These are phyloP conservation scores for Plicaturopsis crispa DNA, from an alignment of 768 basidiomycete species.

Conservation along the genomic window DNA sequence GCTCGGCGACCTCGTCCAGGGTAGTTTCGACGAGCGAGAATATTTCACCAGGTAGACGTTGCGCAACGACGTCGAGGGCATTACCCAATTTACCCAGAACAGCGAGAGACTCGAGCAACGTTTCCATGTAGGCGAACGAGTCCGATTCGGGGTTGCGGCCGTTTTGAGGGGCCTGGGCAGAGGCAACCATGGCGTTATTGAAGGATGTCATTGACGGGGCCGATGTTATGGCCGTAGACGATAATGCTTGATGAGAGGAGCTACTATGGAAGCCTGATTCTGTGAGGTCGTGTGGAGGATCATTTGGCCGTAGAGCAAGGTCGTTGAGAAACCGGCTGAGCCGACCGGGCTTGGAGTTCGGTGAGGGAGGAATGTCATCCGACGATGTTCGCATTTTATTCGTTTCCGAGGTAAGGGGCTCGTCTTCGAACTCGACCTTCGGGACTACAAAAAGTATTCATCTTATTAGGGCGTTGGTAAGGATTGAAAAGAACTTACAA, in stretches of 20 bases:
- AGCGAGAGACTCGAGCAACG: constrained; percentile 85
- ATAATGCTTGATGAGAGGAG: constrained; percentile 12
- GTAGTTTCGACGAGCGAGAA: constrained; percentile 81
- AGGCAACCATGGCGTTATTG: constrained; percentile 15
- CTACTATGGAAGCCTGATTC: constrained; percentile 24
- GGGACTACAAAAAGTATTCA: constrained; percentile 46
- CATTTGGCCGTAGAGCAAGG: constrained; percentile 67
- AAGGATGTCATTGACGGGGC: constrained; percentile 12
- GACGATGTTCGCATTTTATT: constrained; percentile 14
- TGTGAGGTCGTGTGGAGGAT: constrained; percentile 63
- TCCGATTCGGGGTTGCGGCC: constrained; percentile 78
- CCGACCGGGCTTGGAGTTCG: constrained; percentile 35
- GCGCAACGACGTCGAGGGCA: constrained; percentile 75
- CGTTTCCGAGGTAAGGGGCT: constrained; percentile 19
- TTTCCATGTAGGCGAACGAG: constrained; percentile 91
- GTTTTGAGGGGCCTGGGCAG: constrained; percentile 16
- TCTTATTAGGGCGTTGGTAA: no score
- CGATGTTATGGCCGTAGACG: constrained; percentile 13
- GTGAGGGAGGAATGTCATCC: constrained; percentile 25
- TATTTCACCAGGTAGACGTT: constrained; percentile 79
- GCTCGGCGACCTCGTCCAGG: constrained; percentile 85
- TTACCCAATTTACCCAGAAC: constrained; percentile 83
- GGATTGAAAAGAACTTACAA: constrained; percentile 39
- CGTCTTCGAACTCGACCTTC: constrained; percentile 57
- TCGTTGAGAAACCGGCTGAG: constrained; percentile 58